These are phyloP conservation scores for Fusarium continuum DNA, from an alignment of 2,329 filamentous ascomycete genomes.

Conservation along the genomic window DNA sequence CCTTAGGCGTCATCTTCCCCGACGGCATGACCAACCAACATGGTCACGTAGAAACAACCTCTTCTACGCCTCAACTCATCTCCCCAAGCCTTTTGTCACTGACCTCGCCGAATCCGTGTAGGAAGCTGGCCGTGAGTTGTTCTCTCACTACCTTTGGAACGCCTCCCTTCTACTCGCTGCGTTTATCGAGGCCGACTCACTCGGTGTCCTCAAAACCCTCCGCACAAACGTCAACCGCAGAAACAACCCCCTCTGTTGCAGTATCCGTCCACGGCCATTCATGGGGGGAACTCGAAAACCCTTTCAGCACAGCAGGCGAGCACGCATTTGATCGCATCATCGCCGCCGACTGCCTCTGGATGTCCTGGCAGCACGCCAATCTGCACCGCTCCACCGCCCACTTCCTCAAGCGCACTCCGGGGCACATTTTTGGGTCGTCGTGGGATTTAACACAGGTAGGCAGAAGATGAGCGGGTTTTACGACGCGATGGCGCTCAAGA, in stretches of 20 bases:
- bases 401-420: constrained; percentile 60
- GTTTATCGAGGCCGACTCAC: constrained; percentile 61
- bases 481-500: constrained; percentile 54
- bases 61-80: constrained; percentile 64
- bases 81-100: constrained; percentile 56
- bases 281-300: constrained; percentile 65
- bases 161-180: constrained; percentile 65
- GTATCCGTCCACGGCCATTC: constrained; percentile 66
- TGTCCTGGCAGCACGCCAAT: constrained; percentile 76
- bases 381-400: constrained; percentile 69
- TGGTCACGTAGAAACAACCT: constrained; percentile 68
- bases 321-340: constrained; percentile 68
- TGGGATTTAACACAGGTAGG: constrained; percentile 77
- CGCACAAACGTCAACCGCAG: constrained; percentile 60
- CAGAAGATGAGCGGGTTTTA: constrained; percentile 74
- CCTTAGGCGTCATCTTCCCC: constrained; percentile 71
- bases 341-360: constrained; percentile 80
- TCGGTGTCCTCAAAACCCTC: constrained; percentile 66
- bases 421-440: constrained; percentile 71
- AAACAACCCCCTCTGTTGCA: constrained; percentile 15
- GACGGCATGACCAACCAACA: constrained; percentile 74
- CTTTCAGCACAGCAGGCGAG: constrained; percentile 43
- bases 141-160: constrained; percentile 81
- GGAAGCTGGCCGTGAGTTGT: constrained; percentile 67
- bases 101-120: constrained; percentile 58